Conservation (phyloP, 768 basidiomycete genomes). For the Lentinula guzmanii region DNA sequence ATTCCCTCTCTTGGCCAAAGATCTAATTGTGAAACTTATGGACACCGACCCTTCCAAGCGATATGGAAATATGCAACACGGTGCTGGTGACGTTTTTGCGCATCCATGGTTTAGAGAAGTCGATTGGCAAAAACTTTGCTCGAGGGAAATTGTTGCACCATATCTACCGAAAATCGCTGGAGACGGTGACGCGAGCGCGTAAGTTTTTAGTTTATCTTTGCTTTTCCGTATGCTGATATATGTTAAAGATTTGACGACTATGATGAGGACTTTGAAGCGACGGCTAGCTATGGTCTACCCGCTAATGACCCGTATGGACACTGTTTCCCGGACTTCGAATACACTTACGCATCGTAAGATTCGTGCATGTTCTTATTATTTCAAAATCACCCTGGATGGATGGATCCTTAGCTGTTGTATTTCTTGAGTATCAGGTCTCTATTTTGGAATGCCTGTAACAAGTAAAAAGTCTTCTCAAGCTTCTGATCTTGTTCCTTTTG, state of each 20-base stretch:
- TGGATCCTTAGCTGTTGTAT: not conserved
- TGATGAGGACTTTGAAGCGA: slow-evolving; percentile 61
- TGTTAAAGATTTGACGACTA: slow-evolving; percentile 64
- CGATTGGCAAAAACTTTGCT: slow-evolving; percentile 77
- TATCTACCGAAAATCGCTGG: slow-evolving; percentile 89
- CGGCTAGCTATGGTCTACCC: slow-evolving; percentile 51
- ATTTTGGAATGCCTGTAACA: not conserved
- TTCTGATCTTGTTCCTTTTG: no score
- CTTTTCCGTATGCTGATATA: slow-evolving; percentile 9
- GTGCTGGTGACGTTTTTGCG: slow-evolving; percentile 85
- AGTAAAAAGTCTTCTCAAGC: no score
- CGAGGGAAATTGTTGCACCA: slow-evolving; percentile 88
- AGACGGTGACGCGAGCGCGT: slow-evolving; percentile 96
- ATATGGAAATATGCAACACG: slow-evolving; percentile 84
- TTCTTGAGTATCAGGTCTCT: not conserved
- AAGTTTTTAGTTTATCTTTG: slow-evolving; percentile 25
- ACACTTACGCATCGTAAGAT: slow-evolving; percentile 30
- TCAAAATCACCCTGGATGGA: not conserved
- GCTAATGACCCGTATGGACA: slow-evolving; percentile 58
- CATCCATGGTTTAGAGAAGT: slow-evolving; percentile 96
- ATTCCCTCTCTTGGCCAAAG: slow-evolving; percentile 44
- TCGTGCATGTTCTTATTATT: not conserved
- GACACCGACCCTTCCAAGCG: slow-evolving; percentile 84
- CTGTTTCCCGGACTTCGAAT: slow-evolving; percentile 77
- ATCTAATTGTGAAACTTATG: slow-evolving; percentile 87